phyloP scores from a whole-genome alignment of 352 stramenopile genomes.

The Phytophthora pisi region DNA sequence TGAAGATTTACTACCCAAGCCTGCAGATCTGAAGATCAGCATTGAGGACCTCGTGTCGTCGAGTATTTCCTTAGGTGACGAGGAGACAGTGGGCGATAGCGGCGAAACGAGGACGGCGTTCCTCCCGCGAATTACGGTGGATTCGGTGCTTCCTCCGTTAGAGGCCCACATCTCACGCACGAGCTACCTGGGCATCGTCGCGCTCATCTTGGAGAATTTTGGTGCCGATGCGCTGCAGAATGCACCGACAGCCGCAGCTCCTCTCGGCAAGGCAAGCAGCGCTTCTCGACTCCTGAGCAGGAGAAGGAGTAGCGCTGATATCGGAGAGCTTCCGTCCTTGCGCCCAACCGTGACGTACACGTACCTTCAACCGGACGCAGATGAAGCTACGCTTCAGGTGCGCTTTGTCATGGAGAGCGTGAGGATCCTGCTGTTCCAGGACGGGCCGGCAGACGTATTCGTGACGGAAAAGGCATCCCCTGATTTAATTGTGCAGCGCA shows the following conservation, averaged over 20 bases:
- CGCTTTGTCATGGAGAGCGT: constrained; percentile 66
- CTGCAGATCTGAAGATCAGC: constrained; percentile 62
- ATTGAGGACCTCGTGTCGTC: constrained; percentile 74
- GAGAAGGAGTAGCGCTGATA: constrained; percentile 21
- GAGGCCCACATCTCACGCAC: constrained; percentile 43
- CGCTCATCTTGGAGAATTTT: constrained; percentile 75
- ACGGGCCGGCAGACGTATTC: constrained; percentile 11
- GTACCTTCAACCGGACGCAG: constrained; percentile 72
- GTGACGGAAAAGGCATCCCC: constrained; percentile 2
- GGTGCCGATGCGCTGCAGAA: constrained; percentile 63
- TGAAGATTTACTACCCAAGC: constrained; percentile 41
- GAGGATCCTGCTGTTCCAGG: constrained; percentile 50
- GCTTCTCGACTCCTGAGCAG: background rate
- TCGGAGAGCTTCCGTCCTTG: constrained; percentile 31
- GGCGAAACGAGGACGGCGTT: constrained; percentile 24
- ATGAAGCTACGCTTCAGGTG: constrained; percentile 69
- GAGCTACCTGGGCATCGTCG: constrained; percentile 70
- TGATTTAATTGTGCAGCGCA: constrained; percentile 19
- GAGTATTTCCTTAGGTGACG: constrained; percentile 41
- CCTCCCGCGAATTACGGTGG: constrained; percentile 71
- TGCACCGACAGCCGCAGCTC: constrained; percentile 1
- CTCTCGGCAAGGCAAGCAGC: constrained; percentile 12
- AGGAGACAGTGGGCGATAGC: constrained; percentile 16
- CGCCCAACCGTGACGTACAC: constrained; percentile 75
- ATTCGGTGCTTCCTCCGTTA: constrained; percentile 43